Evolutionary conservation across 148 eudicot species (phyloP).

Genomic region (Vaccinium myrtillus): DNA sequence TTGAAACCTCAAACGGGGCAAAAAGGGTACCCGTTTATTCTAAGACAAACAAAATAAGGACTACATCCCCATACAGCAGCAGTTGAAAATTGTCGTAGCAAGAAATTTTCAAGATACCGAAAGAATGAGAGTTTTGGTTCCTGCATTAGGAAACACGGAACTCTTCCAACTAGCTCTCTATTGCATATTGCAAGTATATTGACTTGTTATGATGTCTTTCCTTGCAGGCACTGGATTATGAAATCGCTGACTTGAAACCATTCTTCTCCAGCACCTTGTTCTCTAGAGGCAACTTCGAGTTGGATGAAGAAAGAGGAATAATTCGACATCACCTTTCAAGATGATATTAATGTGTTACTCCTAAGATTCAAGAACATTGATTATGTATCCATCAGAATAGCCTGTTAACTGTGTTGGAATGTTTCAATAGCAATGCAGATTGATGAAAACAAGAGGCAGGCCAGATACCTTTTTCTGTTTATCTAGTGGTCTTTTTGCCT

Average conservation of each 20-base stretch:
- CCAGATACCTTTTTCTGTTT: not conserved
- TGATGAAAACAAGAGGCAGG: not conserved
- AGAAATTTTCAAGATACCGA: not conserved
- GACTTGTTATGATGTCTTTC: constrained; percentile 10
- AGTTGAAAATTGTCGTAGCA: not conserved
- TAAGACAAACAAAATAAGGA: not conserved
- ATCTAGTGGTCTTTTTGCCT: not conserved
- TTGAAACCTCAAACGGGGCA: not conserved
- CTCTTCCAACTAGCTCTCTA: not conserved
- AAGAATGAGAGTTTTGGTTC: not conserved
- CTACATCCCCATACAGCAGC: not conserved
- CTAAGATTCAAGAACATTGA: not conserved
- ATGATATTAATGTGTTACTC: not conserved
- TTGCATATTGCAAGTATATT: not conserved
- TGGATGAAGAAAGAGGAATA: constrained; percentile 56
- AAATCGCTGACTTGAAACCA: constrained; percentile 69
- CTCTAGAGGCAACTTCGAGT: constrained; percentile 55
- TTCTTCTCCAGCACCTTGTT: constrained; percentile 76
- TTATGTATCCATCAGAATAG: not conserved
- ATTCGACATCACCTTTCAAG: constrained; percentile 56
- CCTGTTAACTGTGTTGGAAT: not conserved
- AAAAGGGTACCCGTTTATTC: not conserved
- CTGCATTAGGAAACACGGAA: not conserved
- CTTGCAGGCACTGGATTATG: constrained; percentile 75
- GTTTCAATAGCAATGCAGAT: not conserved